Conservation (phyloP, 176 grass and related monocot species). For the Eleusine coracana region DNA sequence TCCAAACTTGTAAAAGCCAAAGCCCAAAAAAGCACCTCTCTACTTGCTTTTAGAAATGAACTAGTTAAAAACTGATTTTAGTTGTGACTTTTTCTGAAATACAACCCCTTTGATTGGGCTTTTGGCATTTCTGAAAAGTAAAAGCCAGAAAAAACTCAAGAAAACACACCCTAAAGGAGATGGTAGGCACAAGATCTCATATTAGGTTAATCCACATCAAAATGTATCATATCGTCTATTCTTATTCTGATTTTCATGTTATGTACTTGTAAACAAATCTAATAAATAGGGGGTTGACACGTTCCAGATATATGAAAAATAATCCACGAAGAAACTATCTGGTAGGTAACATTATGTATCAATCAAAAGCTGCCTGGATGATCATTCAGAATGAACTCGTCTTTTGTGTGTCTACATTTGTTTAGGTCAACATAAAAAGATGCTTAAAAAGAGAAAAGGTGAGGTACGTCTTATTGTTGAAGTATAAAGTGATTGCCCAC, state of each 20-base stretch:
- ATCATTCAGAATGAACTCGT: not conserved
- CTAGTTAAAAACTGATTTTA: too few relatives aligned
- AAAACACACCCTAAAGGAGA: too few relatives aligned
- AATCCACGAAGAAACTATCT: conserved; percentile 94
- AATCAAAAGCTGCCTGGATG: not conserved
- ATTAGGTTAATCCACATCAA: conserved; percentile 54
- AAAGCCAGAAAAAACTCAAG: too few relatives aligned
- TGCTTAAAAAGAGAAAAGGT: conserved; percentile 50
- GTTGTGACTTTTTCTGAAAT: too few relatives aligned
- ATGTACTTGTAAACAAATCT: conserved; percentile 7
- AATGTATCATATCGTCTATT: not conserved
- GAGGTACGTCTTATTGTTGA: conserved; percentile 58
- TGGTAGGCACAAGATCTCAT: conserved; percentile 86
- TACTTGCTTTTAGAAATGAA: too few relatives aligned
- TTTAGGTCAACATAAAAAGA: conserved; percentile 64
- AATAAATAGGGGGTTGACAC: conserved; percentile 67
- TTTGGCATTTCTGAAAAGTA: too few relatives aligned
- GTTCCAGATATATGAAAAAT: conserved; percentile 77
- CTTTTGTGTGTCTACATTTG: not conserved
- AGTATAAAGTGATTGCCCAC: too few relatives aligned
- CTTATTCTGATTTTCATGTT: not conserved
- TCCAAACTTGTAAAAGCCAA: too few relatives aligned
- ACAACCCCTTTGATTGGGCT: too few relatives aligned
- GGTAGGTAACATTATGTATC: conserved; percentile 40
- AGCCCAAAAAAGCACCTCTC: too few relatives aligned